phyloP scores from a whole-genome alignment of 139 green algal species.

The Tetradesmus obliquus region DNA sequence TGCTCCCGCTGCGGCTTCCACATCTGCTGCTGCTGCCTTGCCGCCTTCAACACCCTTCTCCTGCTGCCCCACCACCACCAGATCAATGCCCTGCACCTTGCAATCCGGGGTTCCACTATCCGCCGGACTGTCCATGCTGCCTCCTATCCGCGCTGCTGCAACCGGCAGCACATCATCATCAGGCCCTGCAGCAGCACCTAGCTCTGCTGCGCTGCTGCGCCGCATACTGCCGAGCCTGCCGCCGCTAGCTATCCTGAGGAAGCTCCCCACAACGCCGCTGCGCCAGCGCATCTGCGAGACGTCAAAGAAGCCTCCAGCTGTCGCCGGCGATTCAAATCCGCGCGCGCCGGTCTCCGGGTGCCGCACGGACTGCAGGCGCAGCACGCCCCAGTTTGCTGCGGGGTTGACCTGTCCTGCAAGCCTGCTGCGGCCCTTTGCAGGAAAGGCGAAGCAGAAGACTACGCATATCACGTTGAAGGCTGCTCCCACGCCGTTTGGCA shows the following conservation, averaged over 20 bases:
- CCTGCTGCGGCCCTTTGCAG: conserved; percentile 15
- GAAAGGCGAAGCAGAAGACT: conserved; percentile 40
- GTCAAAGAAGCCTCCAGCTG: conserved; percentile 33
- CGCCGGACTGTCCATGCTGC: background rate
- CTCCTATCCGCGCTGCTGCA: background rate
- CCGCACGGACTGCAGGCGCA: conserved; percentile 25
- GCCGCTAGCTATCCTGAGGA: background rate
- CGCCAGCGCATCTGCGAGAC: conserved; percentile 37
- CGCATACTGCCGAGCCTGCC: background rate
- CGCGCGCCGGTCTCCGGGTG: background rate
- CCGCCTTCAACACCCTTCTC: background rate
- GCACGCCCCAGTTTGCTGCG: conserved; percentile 9
- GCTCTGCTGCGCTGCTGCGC: background rate
- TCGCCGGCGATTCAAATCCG: background rate
- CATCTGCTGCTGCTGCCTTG: background rate
- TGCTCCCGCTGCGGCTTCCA: background rate
- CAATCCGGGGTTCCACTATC: background rate
- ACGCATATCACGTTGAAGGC: conserved; percentile 42
- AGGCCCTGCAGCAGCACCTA: background rate
- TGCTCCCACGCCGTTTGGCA: conserved; percentile 45
- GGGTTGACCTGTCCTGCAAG: background rate
- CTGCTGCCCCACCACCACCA: background rate
- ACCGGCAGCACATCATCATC: background rate
- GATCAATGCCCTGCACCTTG: background rate
- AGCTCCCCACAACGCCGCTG: background rate